Evolutionary conservation across 2,329 filamentous ascomycete species (phyloP).

Genomic region (Colletotrichum eremochloae): DNA sequence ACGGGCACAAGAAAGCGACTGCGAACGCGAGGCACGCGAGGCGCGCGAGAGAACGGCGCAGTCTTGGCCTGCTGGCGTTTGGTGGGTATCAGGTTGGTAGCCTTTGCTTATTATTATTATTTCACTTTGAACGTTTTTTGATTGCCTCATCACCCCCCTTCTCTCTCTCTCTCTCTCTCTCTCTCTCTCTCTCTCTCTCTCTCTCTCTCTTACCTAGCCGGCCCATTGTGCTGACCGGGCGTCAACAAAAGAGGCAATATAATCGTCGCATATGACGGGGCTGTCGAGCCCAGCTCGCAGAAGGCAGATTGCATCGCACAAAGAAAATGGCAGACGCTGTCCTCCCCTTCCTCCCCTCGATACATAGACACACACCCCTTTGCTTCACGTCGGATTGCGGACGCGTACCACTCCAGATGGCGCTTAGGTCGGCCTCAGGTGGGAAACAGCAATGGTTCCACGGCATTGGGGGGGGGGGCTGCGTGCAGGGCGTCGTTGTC

Average conservation of each 20-base stretch:
- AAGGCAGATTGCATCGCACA: background rate
- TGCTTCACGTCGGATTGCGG: background rate
- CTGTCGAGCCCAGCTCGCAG: background rate
- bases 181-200: too few relatives aligned
- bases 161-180: too few relatives aligned
- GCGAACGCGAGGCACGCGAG: background rate
- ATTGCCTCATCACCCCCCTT: background rate
- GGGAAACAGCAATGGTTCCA: conserved; percentile 7
- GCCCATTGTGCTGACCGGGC: background rate
- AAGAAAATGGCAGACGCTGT: background rate
- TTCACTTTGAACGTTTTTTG: background rate
- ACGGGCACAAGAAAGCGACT: background rate
- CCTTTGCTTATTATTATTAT: background rate
- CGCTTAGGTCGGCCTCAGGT: conserved; percentile 26
- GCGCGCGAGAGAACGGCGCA: background rate
- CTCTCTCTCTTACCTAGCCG: background rate
- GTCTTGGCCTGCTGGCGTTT: background rate
- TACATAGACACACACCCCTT: background rate
- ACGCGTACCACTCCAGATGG: background rate
- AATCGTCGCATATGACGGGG: background rate
- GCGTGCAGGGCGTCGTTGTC: background rate
- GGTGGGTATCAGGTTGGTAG: background rate
- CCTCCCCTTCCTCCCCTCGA: background rate
- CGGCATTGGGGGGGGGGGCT: conserved; percentile 1
- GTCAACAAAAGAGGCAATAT: background rate